Base-by-base conservation (phyloP, 805 yeast genomes). In the Sungouiozyma intestinalis region DNA sequence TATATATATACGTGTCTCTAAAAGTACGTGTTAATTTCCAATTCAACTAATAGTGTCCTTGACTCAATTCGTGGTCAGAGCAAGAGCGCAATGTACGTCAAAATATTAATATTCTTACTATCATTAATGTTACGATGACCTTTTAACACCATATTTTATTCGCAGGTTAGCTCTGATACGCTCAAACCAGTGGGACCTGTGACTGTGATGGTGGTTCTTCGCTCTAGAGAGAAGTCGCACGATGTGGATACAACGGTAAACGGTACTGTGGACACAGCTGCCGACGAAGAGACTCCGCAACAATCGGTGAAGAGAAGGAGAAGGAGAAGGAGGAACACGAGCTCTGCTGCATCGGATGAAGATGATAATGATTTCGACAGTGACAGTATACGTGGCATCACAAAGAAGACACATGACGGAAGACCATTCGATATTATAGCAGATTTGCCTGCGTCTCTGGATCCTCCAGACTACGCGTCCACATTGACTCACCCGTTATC, bases 381-480 rank as follows among this genome's bases (percentile, higher is more conserved):
- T 20, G 39, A 18, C 8, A 33, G 13, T 5, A 31, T 36, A 4
- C 42, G 27, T 16, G 35, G 13, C 21, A 24, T 16, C 39, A 27
- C 27, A 33, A 21, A 24, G 11, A 24, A 24, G 29, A 24, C 9
- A 7, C 29, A 24, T n/a, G 27, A 33, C 33, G 63, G 66, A 36
- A 50, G 69, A 42, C 92, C 94, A 1, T 85, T 81, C 55, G 79
- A 77, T 47, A 72, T 76, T 4, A 63, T 79, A 2, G 75, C 78
- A 21, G 78, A 74, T 2, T 58, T 85, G 1, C 95, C 96, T 0
- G 71, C 85, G 9, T 77, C 90, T 0, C 62, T 60, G 37, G 74
- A 71, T 16, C 62, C 64, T 16, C 94, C 96, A 1, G 49, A 55
- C 16, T 61, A 58, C 44, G 74, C 76, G 51, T 68, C 76, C 1